Evolutionary conservation across 495 filamentous ascomycete species (phyloP).

Genomic region (Penicillium simplicissimum): DNA sequence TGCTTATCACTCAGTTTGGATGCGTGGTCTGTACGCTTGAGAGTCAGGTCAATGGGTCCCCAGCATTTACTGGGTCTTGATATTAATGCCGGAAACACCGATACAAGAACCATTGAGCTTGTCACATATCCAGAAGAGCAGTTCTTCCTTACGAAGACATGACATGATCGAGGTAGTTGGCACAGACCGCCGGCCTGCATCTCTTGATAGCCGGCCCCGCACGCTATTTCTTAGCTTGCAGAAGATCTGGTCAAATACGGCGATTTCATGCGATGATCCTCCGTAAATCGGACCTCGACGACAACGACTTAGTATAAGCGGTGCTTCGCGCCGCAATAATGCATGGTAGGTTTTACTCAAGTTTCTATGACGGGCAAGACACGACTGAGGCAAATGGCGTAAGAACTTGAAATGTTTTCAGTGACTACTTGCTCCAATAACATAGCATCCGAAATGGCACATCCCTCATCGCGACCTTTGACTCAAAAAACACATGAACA

Average conservation of each 20-base stretch:
- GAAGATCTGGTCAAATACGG: not conserved
- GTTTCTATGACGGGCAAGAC: not conserved
- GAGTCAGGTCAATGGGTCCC: too few relatives aligned
- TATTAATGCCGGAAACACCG: too few relatives aligned
- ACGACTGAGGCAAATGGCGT: not conserved
- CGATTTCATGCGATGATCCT: not conserved
- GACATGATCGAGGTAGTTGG: not conserved
- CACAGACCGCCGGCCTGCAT: not conserved
- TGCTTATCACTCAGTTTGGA: too few relatives aligned
- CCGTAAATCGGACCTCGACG: not conserved
- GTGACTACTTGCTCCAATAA: slow-evolving; percentile 16
- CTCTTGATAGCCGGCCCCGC: not conserved
- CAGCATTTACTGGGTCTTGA: too few relatives aligned
- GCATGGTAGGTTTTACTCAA: not conserved
- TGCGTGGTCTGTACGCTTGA: too few relatives aligned
- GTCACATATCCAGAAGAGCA: not conserved
- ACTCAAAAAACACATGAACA: slow-evolving; percentile 24
- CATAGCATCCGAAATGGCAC: slow-evolving; percentile 8
- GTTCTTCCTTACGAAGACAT: not conserved
- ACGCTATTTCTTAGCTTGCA: not conserved
- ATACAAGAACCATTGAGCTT: not conserved
- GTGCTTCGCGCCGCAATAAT: too few relatives aligned
- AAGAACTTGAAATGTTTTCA: slow-evolving; percentile 18
- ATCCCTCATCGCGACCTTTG: slow-evolving; percentile 11
- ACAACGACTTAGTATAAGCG: not conserved